Percentiles rank a stretch among this genome's conserved stretches.
These are phyloP conservation scores for Phytophthora crassamura DNA, from an alignment of 352 stramenopile genomes.

Conservation along the genomic window DNA sequence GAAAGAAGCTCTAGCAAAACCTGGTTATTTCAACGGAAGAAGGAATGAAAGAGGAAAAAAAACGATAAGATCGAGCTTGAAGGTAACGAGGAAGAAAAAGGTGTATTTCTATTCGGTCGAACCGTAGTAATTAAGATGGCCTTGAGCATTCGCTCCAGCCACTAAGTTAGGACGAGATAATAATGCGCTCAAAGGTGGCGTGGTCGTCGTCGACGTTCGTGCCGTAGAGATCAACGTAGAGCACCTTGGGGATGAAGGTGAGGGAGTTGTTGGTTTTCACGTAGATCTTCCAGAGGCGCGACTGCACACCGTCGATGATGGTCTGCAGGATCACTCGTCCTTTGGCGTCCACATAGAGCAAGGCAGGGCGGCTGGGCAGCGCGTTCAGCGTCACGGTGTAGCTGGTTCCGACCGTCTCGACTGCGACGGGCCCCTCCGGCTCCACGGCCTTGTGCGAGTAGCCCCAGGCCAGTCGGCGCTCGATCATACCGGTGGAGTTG, in stretches of 20 bases:
- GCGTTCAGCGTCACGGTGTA: constrained; percentile 75
- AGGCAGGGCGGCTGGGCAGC: constrained; percentile 54
- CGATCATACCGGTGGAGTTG: constrained; percentile 71
- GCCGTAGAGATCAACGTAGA: constrained; percentile 81
- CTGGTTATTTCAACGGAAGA: neutral
- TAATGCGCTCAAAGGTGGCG: constrained; percentile 74
- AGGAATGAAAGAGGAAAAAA: constrained; percentile 1
- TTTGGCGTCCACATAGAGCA: constrained; percentile 69
- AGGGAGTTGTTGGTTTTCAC: constrained; percentile 63
- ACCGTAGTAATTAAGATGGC: neutral
- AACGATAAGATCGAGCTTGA: constrained; percentile 5
- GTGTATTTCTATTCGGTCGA: constrained; percentile 42
- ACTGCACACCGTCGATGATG: constrained; percentile 48
- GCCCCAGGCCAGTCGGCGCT: constrained; percentile 74
- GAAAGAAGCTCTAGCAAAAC: constrained; percentile 57
- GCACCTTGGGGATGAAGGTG: constrained; percentile 77
- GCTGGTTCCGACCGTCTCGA: constrained; percentile 44
- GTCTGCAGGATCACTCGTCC: constrained; percentile 64
- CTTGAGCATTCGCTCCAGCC: neutral
- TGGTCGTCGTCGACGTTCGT: constrained; percentile 50
- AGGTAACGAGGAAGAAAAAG: constrained; percentile 32
- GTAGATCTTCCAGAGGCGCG: constrained; percentile 78
- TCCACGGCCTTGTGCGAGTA: constrained; percentile 62
- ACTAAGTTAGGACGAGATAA: constrained; percentile 42
- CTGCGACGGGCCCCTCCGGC: constrained; percentile 13